Percentiles rank a stretch among this genome's conserved stretches.
phyloP scores from a whole-genome alignment of 352 stramenopile species.

The Phytophthora melonis region DNA sequence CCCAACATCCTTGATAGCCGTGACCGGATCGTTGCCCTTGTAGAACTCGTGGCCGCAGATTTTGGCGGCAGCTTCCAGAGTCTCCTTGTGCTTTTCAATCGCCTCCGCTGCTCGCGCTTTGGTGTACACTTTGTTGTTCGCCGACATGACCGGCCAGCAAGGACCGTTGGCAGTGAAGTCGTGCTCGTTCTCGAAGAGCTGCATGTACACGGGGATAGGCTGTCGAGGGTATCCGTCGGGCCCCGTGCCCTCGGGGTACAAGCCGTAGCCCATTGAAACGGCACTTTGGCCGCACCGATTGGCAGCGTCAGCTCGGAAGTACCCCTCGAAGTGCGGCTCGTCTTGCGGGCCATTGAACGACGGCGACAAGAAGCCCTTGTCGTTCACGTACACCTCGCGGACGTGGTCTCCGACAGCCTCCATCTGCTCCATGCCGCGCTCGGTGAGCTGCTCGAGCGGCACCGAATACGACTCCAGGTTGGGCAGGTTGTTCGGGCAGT shows the following conservation, averaged over 20 bases:
- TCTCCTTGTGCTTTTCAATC: constrained; percentile 51
- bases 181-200: constrained; percentile 81
- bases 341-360: constrained; percentile 72
- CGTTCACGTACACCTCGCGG: constrained; percentile 72
- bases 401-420: constrained; percentile 68
- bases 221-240: constrained; percentile 66
- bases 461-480: constrained; percentile 72
- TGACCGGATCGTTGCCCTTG: constrained; percentile 50
- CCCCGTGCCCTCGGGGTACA: constrained; percentile 76
- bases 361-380: constrained; percentile 68
- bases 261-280: constrained; percentile 69
- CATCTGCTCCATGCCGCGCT: constrained; percentile 79
- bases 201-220: constrained; percentile 82
- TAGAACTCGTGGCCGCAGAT: constrained; percentile 70
- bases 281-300: constrained; percentile 78
- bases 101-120: constrained; percentile 46
- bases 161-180: constrained; percentile 80
- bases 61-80: constrained; percentile 44
- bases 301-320: constrained; percentile 77
- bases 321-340: constrained; percentile 71
- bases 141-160: constrained; percentile 68
- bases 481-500: constrained; percentile 72
- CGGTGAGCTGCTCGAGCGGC: constrained; percentile 77
- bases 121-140: constrained; percentile 60
- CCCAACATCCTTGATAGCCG: constrained; percentile 76